phyloP scores from a whole-genome alignment of 306 rosid species.

The Herpetospermum pedunculosum region DNA sequence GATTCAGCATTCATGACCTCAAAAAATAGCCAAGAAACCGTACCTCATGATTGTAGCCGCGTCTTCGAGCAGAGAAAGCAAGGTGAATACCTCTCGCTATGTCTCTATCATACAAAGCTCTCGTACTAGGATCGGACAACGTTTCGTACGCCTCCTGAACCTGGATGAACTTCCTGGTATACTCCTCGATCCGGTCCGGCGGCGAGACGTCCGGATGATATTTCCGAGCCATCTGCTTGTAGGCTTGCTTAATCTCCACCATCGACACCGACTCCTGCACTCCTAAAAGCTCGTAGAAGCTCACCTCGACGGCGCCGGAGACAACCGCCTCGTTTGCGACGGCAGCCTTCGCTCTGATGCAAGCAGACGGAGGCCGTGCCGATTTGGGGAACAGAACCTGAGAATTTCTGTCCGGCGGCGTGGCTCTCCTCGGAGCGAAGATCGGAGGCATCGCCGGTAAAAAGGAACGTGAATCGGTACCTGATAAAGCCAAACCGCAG shows the following conservation, averaged over 20 bases:
- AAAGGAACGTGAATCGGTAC: constrained; percentile 43
- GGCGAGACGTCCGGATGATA: constrained; percentile 96
- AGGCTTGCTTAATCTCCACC: constrained; percentile 66
- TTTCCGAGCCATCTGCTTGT: constrained; percentile 69
- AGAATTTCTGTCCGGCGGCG: background rate
- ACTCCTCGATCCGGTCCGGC: constrained; percentile 69
- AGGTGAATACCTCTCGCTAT: constrained; percentile 68
- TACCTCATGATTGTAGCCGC: background rate
- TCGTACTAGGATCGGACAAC: constrained; percentile 47
- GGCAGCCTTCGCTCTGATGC: constrained; percentile 26
- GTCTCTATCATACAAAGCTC: constrained; percentile 60
- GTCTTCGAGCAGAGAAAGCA: constrained; percentile 43
- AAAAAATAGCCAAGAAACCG: background rate
- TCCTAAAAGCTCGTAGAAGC: constrained; percentile 69
- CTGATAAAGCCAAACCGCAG: constrained; percentile 25
- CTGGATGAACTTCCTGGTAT: constrained; percentile 59
- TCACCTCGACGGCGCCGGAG: constrained; percentile 13
- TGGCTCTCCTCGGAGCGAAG: constrained; percentile 8
- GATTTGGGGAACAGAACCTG: background rate
- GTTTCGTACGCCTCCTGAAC: constrained; percentile 90
- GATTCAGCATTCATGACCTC: background rate
- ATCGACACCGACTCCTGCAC: constrained; percentile 55
- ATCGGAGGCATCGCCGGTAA: constrained; percentile 8
- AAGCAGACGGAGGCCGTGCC: constrained; percentile 13
- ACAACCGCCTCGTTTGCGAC: constrained; percentile 20